Evolutionary conservation across 345 rosid species (phyloP).

Genomic region (Euphorbia lathyris): DNA sequence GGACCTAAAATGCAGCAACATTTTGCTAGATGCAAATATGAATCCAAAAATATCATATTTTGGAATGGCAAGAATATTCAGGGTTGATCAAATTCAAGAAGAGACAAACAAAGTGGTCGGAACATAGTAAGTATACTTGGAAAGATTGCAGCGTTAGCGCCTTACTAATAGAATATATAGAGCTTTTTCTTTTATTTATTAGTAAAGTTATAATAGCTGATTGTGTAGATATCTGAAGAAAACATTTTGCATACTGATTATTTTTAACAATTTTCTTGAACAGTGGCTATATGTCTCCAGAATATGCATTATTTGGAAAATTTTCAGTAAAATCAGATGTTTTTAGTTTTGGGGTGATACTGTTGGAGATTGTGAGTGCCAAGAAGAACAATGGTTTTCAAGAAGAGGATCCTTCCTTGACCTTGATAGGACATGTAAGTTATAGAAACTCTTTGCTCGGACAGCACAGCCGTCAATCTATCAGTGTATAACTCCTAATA

Average conservation of each 20-base stretch:
- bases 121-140: slow-evolving; percentile 66
- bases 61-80: slow-evolving; percentile 55
- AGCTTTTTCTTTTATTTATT: no score
- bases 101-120: slow-evolving; percentile 56
- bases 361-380: slow-evolving; percentile 15
- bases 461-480: not conserved
- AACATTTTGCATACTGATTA: no score
- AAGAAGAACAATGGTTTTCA: not conserved
- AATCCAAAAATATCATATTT: slow-evolving; percentile 68
- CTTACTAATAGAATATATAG: no score
- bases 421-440: slow-evolving; percentile 17
- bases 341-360: slow-evolving; percentile 24
- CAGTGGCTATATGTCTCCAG: slow-evolving; percentile 28
- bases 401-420: not conserved
- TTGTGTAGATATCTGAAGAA: no score
- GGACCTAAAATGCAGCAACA: slow-evolving; percentile 64
- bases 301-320: slow-evolving; percentile 11
- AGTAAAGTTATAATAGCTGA: no score
- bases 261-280: not conserved
- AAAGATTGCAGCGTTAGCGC: no score
- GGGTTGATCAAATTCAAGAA: slow-evolving; percentile 47
- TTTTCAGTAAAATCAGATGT: slow-evolving; percentile 22
- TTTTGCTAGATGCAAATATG: slow-evolving; percentile 47
- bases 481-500: not conserved
- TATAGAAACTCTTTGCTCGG: not conserved